Evolutionary conservation across 345 rosid genomes (phyloP).

Genomic region (Heritiera littoralis): DNA sequence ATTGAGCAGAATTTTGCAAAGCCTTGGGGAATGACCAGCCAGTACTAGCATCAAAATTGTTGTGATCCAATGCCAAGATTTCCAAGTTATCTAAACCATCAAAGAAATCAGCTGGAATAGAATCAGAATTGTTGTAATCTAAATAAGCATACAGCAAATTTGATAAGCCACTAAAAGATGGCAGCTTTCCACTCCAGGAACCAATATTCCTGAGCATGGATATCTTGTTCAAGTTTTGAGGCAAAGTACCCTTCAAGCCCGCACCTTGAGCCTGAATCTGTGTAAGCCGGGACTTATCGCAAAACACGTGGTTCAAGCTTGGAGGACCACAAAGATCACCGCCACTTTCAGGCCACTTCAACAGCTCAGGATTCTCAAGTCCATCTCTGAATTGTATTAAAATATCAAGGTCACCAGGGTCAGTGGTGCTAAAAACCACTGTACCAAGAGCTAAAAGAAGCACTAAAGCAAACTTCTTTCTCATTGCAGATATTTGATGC

Average conservation of each 20-base stretch:
- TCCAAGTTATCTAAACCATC: slow-evolving; percentile 50
- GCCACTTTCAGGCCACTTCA: slow-evolving; percentile 63
- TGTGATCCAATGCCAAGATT: slow-evolving; percentile 65
- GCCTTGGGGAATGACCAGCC: slow-evolving; percentile 68
- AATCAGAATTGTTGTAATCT: slow-evolving; percentile 59
- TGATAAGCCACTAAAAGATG: slow-evolving; percentile 58
- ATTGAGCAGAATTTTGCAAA: slow-evolving; percentile 51
- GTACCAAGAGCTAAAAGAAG: slow-evolving; percentile 29
- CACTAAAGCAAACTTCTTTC: slow-evolving; percentile 32
- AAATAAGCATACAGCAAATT: slow-evolving; percentile 47
- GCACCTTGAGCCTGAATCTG: slow-evolving; percentile 64
- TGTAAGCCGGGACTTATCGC: slow-evolving; percentile 48
- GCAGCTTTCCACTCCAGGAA: slow-evolving; percentile 58
- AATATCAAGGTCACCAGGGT: slow-evolving; percentile 54
- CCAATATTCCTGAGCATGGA: slow-evolving; percentile 54
- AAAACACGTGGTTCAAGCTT: slow-evolving; percentile 55
- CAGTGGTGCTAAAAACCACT: slow-evolving; percentile 42
- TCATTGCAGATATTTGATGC: slow-evolving; percentile 35
- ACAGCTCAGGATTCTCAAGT: slow-evolving; percentile 62
- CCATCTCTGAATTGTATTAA: slow-evolving; percentile 59
- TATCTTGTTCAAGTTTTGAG: slow-evolving; percentile 58
- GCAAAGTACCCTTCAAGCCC: slow-evolving; percentile 66
- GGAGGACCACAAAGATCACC: slow-evolving; percentile 68
- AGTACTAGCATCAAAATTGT: slow-evolving; percentile 48
- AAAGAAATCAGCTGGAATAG: slow-evolving; percentile 64